phyloP scores from a whole-genome alignment of 73 alveolate genomes.

The Stentor roeselii region DNA sequence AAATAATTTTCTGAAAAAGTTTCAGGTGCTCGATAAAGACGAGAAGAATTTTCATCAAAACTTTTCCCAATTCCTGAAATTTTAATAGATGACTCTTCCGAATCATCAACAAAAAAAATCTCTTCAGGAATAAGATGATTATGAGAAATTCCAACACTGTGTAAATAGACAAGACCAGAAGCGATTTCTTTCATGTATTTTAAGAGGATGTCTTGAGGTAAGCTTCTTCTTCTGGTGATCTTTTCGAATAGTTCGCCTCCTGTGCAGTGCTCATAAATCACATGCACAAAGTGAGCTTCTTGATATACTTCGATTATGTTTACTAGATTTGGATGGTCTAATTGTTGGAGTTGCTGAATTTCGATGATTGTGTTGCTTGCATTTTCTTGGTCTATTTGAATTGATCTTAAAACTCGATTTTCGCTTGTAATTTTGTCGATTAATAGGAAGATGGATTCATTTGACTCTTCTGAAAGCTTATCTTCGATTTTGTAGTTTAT shows the following conservation, averaged over 20 bases:
- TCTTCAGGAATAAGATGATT: neutral
- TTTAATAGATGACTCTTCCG: neutral
- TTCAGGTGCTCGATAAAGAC: conserved; percentile 20
- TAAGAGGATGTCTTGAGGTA: too few relatives aligned
- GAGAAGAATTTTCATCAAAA: neutral
- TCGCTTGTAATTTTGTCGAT: neutral
- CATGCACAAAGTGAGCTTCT: neutral
- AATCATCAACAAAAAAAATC: neutral
- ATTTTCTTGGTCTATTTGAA: neutral
- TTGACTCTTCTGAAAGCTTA: neutral
- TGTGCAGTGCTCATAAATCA: neutral
- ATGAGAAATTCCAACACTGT: neutral
- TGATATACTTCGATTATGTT: neutral
- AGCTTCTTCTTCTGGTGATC: neutral
- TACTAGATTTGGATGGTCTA: neutral
- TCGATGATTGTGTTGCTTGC: neutral
- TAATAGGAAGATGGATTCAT: neutral
- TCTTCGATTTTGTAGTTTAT: neutral
- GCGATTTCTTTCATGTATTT: too few relatives aligned
- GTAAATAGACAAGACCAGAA: neutral
- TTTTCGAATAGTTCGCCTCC: neutral
- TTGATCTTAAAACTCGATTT: neutral
- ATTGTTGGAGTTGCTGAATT: neutral
- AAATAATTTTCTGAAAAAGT: neutral
- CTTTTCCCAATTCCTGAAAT: neutral